Conservation (phyloP, 2,329 filamentous ascomycete genomes). For the Daldinia sp. region DNA sequence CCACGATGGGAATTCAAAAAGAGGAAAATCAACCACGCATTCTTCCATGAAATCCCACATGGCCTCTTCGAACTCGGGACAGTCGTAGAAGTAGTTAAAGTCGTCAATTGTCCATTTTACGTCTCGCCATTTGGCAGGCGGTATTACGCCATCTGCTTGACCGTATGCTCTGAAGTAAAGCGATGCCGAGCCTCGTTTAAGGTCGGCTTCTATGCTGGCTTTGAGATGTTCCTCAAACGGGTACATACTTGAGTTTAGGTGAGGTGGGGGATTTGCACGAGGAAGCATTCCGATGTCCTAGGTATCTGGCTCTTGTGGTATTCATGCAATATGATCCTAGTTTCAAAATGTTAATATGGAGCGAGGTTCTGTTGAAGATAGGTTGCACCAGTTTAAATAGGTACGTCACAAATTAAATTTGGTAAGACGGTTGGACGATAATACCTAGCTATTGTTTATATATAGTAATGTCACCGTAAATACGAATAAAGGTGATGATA, state of each 20-base stretch:
- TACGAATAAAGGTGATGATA: neutral
- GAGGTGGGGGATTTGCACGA: too few species aligned
- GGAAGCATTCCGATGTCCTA: neutral
- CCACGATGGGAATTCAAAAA: neutral
- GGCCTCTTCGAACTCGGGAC: neutral
- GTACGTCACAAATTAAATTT: neutral
- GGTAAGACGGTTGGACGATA: neutral
- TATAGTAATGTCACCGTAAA: neutral
- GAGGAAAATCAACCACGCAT: neutral
- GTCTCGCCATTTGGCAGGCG: neutral
- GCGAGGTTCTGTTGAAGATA: neutral
- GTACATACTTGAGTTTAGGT: neutral
- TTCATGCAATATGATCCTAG: too few species aligned
- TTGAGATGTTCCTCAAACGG: neutral
- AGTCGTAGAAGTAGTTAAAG: slow-evolving; percentile 24
- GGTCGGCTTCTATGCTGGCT: neutral
- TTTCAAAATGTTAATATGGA: neutral
- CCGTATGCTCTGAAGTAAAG: slow-evolving; percentile 9
- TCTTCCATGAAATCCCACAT: neutral
- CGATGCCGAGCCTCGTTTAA: neutral
- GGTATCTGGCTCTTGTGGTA: too few species aligned
- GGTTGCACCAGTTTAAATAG: neutral
- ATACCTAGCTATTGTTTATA: neutral
- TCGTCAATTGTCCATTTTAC: slow-evolving; percentile 15
- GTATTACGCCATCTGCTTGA: neutral